These are phyloP conservation scores for Coemansia reversa DNA, from an alignment of 192 early-diverging fungal genomes.

Conservation along the genomic window DNA sequence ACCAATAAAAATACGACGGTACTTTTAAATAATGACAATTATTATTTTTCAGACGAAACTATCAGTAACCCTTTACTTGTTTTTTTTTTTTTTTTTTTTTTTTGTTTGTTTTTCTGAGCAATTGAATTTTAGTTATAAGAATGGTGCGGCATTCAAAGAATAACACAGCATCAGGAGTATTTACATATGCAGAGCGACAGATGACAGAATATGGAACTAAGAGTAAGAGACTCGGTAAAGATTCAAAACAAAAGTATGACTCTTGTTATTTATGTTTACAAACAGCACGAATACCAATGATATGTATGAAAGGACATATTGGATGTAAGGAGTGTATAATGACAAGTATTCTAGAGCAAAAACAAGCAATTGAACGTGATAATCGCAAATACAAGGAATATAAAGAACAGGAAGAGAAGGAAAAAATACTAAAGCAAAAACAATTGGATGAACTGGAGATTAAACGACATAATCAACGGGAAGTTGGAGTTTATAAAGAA, in stretches of 20 bases:
- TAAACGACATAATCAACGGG: slow-evolving; percentile 1
- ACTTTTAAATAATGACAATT: not conserved
- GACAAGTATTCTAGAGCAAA: slow-evolving; percentile 81
- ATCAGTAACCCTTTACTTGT: not conserved
- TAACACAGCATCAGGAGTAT: slow-evolving; percentile 86
- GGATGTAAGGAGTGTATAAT: slow-evolving; percentile 87
- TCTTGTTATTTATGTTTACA: slow-evolving; percentile 83
- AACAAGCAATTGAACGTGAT: slow-evolving; percentile 63
- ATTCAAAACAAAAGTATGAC: slow-evolving; percentile 80
- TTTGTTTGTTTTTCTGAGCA: not conserved
- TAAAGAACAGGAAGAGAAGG: slow-evolving; percentile 30
- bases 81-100: not conserved
- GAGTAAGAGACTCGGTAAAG: slow-evolving; percentile 72
- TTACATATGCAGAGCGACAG: slow-evolving; percentile 86
- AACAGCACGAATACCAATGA: slow-evolving; percentile 27
- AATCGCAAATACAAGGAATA: slow-evolving; percentile 52
- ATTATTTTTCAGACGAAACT: not conserved
- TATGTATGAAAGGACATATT: slow-evolving; percentile 66
- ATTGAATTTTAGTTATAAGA: not conserved
- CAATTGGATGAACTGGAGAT: slow-evolving; percentile 10
- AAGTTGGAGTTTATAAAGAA: slow-evolving; percentile 18
- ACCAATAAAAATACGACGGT: not conserved
- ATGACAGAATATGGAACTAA: slow-evolving; percentile 90
- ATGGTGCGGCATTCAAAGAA: slow-evolving; percentile 93
- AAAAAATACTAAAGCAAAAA: not conserved